Evolutionary conservation across 495 filamentous ascomycete species (phyloP).

Genomic region (Aspergillus bridgeri): DNA sequence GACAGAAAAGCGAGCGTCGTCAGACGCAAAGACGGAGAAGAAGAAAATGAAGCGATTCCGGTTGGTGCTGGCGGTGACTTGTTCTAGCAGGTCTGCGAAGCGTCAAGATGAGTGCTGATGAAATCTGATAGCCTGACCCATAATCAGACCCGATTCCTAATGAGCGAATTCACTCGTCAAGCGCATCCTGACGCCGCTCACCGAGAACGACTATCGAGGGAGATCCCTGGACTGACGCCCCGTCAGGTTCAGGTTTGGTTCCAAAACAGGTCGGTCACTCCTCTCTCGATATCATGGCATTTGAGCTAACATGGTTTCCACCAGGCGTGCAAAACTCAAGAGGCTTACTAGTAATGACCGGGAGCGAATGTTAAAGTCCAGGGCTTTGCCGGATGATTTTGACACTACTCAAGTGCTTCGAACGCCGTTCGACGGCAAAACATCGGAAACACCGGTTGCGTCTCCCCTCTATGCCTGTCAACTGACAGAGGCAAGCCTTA

Average conservation of each 20-base stretch:
- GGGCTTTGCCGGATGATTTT: constrained; percentile 87
- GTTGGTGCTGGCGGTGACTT: constrained; percentile 44
- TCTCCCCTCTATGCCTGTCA: constrained; percentile 25
- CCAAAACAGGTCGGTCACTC: constrained; percentile 77
- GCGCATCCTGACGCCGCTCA: constrained; percentile 94
- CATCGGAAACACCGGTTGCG: constrained; percentile 31
- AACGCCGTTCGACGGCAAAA: constrained; percentile 55
- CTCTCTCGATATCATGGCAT: constrained; percentile 15
- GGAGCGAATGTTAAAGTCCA: constrained; percentile 89
- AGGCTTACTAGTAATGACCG: constrained; percentile 88
- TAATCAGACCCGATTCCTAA: constrained; percentile 92
- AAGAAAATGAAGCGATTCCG: constrained; percentile 95
- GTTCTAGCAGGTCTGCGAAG: neutral
- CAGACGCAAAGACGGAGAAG: constrained; percentile 55
- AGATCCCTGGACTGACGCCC: constrained; percentile 90
- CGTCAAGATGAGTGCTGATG: neutral
- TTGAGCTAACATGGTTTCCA: constrained; percentile 10
- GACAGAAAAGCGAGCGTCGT: constrained; percentile 23
- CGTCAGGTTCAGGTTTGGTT: constrained; percentile 99
- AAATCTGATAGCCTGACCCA: constrained; percentile 71
- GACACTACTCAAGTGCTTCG: constrained; percentile 88
- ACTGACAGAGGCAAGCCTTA: constrained; percentile 14
- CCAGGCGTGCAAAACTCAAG: constrained; percentile 91
- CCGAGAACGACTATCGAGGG: constrained; percentile 81
- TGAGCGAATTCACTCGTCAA: constrained; percentile 96